Evolutionary conservation across 352 stramenopile genomes (phyloP).

Genomic region (Phytopythium vexans): DNA sequence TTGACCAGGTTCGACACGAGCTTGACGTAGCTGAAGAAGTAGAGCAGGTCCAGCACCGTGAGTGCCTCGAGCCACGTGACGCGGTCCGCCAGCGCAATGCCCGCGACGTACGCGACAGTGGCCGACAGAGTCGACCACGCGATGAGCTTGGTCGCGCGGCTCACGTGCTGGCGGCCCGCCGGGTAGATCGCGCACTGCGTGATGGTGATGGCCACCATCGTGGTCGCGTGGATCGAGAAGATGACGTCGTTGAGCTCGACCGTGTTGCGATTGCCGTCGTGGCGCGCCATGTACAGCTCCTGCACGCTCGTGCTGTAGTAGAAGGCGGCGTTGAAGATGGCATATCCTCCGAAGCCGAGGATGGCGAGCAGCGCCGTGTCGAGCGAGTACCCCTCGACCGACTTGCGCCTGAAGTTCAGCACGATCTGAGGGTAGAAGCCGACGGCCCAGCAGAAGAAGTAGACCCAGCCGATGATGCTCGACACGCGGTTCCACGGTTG

Average conservation of each 20-base stretch:
- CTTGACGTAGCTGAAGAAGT: constrained; percentile 92
- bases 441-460: constrained; percentile 80
- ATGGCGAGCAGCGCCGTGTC: constrained; percentile 91
- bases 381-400: constrained; percentile 82
- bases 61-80: constrained; percentile 20
- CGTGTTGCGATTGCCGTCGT: constrained; percentile 60
- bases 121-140: constrained; percentile 12
- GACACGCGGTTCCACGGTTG: constrained; percentile 68
- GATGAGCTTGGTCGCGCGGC: constrained; percentile 20
- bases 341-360: constrained; percentile 90
- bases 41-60: constrained; percentile 88
- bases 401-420: constrained; percentile 83
- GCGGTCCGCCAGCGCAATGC: constrained; percentile 31
- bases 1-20: constrained; percentile 91
- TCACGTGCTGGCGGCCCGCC: constrained; percentile 33
- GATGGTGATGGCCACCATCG: constrained; percentile 77
- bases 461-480: constrained; percentile 73
- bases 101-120: constrained; percentile 42
- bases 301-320: constrained; percentile 80
- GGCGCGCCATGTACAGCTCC: constrained; percentile 66
- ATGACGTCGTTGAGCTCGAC: constrained; percentile 86
- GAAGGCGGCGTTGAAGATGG: constrained; percentile 88
- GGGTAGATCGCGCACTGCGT: constrained; percentile 87
- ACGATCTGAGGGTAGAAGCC: constrained; percentile 89
- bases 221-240: constrained; percentile 89